phyloP scores from a whole-genome alignment of 208 protist genomes.

The Sergeia podlipaevii region DNA sequence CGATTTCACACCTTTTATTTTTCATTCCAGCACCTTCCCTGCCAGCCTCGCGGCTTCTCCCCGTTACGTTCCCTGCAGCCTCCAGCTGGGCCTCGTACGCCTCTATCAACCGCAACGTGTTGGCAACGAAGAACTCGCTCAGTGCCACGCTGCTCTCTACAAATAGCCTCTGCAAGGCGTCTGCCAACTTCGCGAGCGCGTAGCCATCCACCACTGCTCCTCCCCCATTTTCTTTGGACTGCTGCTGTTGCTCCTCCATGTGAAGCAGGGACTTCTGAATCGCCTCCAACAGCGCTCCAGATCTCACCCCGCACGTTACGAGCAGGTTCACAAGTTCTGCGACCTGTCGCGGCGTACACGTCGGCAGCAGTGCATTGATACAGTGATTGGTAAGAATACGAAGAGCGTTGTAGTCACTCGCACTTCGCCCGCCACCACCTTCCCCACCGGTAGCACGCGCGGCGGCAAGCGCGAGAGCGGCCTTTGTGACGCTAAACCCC shows the following conservation, averaged over 20 bases:
- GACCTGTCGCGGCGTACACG: slow-evolving; percentile 29
- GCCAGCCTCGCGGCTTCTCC: background rate
- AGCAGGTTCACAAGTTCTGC: slow-evolving; percentile 50
- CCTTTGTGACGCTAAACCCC: slow-evolving; percentile 39
- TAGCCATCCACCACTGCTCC: slow-evolving; percentile 15
- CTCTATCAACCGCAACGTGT: slow-evolving; percentile 17
- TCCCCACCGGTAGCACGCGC: too few species aligned
- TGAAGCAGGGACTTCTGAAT: slow-evolving; percentile 28
- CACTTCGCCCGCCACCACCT: slow-evolving; percentile 51
- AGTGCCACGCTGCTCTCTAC: slow-evolving; percentile 43
- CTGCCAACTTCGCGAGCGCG: slow-evolving; percentile 25
- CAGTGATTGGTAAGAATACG: slow-evolving; percentile 54
- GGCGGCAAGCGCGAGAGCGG: slow-evolving; percentile 53
- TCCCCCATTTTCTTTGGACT: too few species aligned
- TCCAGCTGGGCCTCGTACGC: background rate
- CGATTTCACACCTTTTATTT: background rate
- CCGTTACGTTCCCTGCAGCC: background rate
- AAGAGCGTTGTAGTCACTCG: slow-evolving; percentile 27
- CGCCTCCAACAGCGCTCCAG: slow-evolving; percentile 35
- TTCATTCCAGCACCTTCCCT: background rate
- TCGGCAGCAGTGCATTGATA: slow-evolving; percentile 35
- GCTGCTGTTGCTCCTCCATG: background rate
- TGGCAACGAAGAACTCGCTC: slow-evolving; percentile 24
- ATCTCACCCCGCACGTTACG: slow-evolving; percentile 61
- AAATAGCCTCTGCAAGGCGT: slow-evolving; percentile 42